A percentile compares a stretch with the other conserved stretches of the same genome.
Evolutionary conservation across 2,329 filamentous ascomycete genomes (phyloP).

Genomic region (Diplodia scrobiculata): DNA sequence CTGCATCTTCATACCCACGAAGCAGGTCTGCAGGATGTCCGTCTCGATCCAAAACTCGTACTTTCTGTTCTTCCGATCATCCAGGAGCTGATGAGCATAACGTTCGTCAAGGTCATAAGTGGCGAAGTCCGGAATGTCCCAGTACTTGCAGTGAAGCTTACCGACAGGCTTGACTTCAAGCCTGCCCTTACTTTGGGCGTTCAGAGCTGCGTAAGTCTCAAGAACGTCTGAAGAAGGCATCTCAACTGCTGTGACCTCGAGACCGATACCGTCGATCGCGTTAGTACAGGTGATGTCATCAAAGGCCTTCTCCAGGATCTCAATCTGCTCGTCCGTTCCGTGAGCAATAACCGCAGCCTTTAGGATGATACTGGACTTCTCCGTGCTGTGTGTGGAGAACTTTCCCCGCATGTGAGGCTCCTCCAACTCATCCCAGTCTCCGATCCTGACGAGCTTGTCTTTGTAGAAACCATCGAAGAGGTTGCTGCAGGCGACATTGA

Average conservation of each 20-base stretch:
- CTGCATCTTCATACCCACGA: slow-evolving; percentile 58
- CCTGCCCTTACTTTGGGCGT: slow-evolving; percentile 42
- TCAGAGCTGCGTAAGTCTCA: slow-evolving; percentile 51
- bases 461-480: slow-evolving; percentile 63
- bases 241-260: slow-evolving; percentile 53
- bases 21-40: slow-evolving; percentile 58
- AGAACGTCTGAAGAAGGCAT: slow-evolving; percentile 50
- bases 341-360: slow-evolving; percentile 54
- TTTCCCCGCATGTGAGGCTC: slow-evolving; percentile 15
- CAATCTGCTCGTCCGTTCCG: slow-evolving; percentile 47
- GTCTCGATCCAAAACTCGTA: slow-evolving; percentile 69
- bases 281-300: slow-evolving; percentile 32
- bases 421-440: slow-evolving; percentile 46
- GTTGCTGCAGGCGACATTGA: slow-evolving; percentile 74
- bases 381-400: slow-evolving; percentile 37
- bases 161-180: slow-evolving; percentile 56
- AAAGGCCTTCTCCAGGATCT: background rate
- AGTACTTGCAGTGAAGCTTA: slow-evolving; percentile 56
- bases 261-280: slow-evolving; percentile 35
- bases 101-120: slow-evolving; percentile 44
- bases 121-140: slow-evolving; percentile 48
- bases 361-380: slow-evolving; percentile 55
- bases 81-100: slow-evolving; percentile 41
- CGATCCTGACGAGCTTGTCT: slow-evolving; percentile 46
- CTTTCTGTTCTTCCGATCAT: slow-evolving; percentile 36